A percentile compares a stretch with the other conserved stretches of the same genome.
These are phyloP conservation scores for Brettanomyces sp. DNA, from an alignment of 805 yeast species.

Conservation along the genomic window DNA sequence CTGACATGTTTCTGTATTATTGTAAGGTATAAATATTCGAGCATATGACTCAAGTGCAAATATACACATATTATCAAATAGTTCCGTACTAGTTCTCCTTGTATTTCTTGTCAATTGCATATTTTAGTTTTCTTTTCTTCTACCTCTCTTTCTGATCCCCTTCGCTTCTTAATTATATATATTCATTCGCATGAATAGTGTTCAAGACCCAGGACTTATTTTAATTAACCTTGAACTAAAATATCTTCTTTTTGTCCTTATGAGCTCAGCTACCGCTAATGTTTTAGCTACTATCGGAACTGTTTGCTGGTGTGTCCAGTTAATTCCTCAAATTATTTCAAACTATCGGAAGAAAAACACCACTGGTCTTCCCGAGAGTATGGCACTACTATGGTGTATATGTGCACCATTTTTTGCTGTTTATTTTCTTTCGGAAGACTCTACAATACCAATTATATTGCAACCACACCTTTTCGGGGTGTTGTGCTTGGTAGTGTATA, in stretches of 20 bases:
- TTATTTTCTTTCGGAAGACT: slow-evolving; percentile 38
- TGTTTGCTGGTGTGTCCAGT: slow-evolving; percentile 84
- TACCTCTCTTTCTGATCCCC: too few species aligned
- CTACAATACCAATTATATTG: slow-evolving; percentile 40
- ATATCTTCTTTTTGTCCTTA: not conserved
- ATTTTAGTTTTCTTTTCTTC: too few species aligned
- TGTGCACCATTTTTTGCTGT: slow-evolving; percentile 48
- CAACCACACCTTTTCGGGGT: slow-evolving; percentile 49
- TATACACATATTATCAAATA: too few species aligned
- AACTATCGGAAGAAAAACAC: slow-evolving; percentile 73
- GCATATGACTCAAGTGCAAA: too few species aligned
- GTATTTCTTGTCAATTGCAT: too few species aligned
- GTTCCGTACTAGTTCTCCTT: too few species aligned
- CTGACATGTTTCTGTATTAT: too few species aligned
- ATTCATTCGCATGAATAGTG: too few species aligned
- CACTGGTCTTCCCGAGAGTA: slow-evolving; percentile 78
- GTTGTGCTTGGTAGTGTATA: slow-evolving; percentile 39
- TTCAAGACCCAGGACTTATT: too few species aligned
- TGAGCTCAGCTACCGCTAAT: slow-evolving; percentile 45
- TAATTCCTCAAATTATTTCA: slow-evolving; percentile 63
- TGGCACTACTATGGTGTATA: slow-evolving; percentile 78
- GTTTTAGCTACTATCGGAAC: slow-evolving; percentile 86
- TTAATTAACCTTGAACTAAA: too few species aligned
- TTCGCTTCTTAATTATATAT: too few species aligned
- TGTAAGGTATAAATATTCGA: too few species aligned